Percentiles rank a stretch among this genome's conserved stretches.
These are phyloP conservation scores for Xylariales sp. DNA, from an alignment of 2,329 filamentous ascomycete genomes.

Conservation along the genomic window DNA sequence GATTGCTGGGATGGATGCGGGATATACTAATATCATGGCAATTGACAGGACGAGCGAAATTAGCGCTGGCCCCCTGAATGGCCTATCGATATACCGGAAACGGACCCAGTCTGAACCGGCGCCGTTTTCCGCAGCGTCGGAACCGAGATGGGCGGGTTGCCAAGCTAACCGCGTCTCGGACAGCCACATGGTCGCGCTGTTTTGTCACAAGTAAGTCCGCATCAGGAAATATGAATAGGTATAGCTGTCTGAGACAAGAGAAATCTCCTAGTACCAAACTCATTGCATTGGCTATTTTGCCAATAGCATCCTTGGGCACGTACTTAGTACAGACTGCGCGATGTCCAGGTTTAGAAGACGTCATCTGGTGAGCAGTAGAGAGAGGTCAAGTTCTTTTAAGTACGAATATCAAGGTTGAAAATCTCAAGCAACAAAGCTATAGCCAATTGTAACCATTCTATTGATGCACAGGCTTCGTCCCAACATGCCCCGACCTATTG, in stretches of 20 bases:
- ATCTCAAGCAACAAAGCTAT: neutral
- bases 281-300: neutral
- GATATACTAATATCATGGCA: slow-evolving; percentile 16
- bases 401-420: slow-evolving; percentile 8
- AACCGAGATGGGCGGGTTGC: slow-evolving; percentile 30
- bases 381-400: neutral
- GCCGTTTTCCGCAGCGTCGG: slow-evolving; percentile 27
- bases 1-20: slow-evolving; percentile 10
- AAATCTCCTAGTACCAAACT: neutral
- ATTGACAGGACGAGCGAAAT: slow-evolving; percentile 8
- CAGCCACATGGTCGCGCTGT: slow-evolving; percentile 16
- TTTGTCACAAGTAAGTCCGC: slow-evolving; percentile 1
- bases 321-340: neutral
- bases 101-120: slow-evolving; percentile 5
- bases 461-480: neutral
- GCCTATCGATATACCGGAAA: slow-evolving; percentile 1
- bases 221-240: neutral
- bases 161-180: slow-evolving; percentile 15
- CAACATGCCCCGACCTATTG: slow-evolving; percentile 4
- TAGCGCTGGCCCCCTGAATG: slow-evolving; percentile 10
- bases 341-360: neutral
- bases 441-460: slow-evolving; percentile 16
- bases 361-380: neutral
- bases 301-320: neutral
- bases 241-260: neutral